These are phyloP conservation scores for Gloeostereum incarnatum DNA, from an alignment of 768 basidiomycete genomes.

Conservation along the genomic window DNA sequence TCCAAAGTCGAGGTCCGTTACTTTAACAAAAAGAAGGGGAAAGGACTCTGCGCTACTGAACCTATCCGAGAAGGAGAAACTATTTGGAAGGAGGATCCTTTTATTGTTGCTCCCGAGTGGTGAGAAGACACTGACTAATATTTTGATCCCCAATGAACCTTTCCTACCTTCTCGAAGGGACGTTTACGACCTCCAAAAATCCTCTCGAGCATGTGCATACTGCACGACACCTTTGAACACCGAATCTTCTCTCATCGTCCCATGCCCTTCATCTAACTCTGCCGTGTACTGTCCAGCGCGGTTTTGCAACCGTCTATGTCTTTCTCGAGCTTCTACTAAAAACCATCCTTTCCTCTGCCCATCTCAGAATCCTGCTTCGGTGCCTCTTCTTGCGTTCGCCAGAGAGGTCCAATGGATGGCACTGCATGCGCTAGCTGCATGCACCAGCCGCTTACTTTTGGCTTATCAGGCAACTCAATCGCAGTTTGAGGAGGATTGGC, in stretches of 20 bases:
- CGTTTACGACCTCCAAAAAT: conserved; percentile 60
- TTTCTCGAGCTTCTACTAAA: conserved; percentile 49
- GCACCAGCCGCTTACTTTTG: conserved; percentile 54
- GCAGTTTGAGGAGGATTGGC: conserved; percentile 39
- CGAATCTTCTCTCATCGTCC: conserved; percentile 34
- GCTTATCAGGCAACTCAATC: conserved; percentile 37
- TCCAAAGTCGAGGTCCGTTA: conserved; percentile 54
- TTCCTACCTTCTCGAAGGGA: conserved; percentile 37
- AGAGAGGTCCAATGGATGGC: conserved; percentile 63
- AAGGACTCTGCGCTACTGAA: conserved; percentile 70
- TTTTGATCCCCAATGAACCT: conserved; percentile 2
- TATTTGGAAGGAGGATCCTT: conserved; percentile 83
- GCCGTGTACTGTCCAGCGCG: conserved; percentile 42
- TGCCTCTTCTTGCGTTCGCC: conserved; percentile 51
- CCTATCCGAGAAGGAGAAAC: conserved; percentile 62
- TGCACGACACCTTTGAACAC: conserved; percentile 59
- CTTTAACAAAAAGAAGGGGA: conserved; percentile 68
- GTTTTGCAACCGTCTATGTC: conserved; percentile 79
- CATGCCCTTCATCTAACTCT: conserved; percentile 41
- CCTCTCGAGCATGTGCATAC: conserved; percentile 54
- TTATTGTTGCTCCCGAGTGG: conserved; percentile 76
- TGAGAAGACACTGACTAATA: conserved; percentile 17
- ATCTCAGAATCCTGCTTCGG: conserved; percentile 60
- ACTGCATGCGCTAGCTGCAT: conserved; percentile 62
- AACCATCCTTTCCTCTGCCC: conserved; percentile 69